Conservation (phyloP, 495 filamentous ascomycete genomes). For the Neurospora intermedia region DNA sequence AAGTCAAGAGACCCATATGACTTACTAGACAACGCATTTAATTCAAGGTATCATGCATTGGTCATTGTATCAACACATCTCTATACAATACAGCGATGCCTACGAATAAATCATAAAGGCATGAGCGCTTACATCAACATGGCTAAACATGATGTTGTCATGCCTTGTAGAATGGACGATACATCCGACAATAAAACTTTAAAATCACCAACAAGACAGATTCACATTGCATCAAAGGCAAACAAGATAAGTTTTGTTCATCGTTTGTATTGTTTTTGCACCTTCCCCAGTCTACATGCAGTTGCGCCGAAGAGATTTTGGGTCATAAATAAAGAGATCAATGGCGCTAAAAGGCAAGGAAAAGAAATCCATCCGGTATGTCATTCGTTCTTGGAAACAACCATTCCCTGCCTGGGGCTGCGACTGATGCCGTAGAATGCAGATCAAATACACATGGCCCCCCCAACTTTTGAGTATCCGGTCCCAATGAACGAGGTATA, state of each 20-base stretch:
- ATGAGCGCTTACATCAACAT: not conserved
- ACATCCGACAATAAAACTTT: not conserved
- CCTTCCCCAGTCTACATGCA: constrained; percentile 38
- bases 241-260: not conserved
- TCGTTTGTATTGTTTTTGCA: constrained; percentile 15
- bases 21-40: not conserved
- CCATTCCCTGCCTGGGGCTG: constrained; percentile 20
- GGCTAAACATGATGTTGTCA: not conserved
- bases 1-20: not conserved
- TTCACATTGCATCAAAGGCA: not conserved
- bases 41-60: not conserved
- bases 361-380: constrained; percentile 18
- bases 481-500: constrained; percentile 16
- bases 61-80: not conserved
- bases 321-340: constrained; percentile 21
- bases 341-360: constrained; percentile 23
- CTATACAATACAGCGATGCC: not conserved
- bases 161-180: not conserved
- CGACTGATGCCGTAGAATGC: constrained; percentile 18
- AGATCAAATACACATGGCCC: constrained; percentile 12
- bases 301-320: constrained; percentile 28
- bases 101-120: not conserved
- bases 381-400: constrained; percentile 25
- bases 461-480: constrained; percentile 17
- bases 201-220: not conserved